Evolutionary conservation across 805 yeast genomes (phyloP).

Genomic region (Candida dajiaensis): DNA sequence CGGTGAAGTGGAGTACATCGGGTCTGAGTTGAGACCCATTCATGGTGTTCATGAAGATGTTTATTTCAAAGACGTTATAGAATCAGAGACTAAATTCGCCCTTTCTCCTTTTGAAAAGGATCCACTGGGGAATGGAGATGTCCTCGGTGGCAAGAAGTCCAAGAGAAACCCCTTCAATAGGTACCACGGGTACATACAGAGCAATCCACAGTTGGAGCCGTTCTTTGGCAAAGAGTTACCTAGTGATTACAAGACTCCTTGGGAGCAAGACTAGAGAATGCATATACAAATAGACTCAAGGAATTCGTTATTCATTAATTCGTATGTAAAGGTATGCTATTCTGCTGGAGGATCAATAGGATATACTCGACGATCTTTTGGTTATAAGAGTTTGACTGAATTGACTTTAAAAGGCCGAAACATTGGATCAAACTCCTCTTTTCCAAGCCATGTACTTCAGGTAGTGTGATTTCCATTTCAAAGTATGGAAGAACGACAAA

Average conservation of each 20-base stretch:
- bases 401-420: slow-evolving; percentile 48
- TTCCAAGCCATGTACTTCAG: slow-evolving; percentile 26
- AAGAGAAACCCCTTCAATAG: slow-evolving; percentile 53
- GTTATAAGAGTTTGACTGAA: slow-evolving; percentile 47
- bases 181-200: slow-evolving; percentile 30
- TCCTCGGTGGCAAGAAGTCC: slow-evolving; percentile 41
- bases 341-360: slow-evolving; percentile 11
- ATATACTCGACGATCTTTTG: slow-evolving; percentile 53
- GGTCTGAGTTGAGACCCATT: slow-evolving; percentile 50
- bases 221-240: slow-evolving; percentile 7
- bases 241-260: not conserved
- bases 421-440: slow-evolving; percentile 50
- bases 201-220: slow-evolving; percentile 9
- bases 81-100: slow-evolving; percentile 49
- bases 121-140: slow-evolving; percentile 48
- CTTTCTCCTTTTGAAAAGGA: slow-evolving; percentile 46
- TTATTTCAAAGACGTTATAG: slow-evolving; percentile 43
- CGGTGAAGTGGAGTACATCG: slow-evolving; percentile 40
- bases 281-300: not conserved
- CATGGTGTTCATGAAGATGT: slow-evolving; percentile 29
- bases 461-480: slow-evolving; percentile 33
- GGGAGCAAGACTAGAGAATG: not conserved
- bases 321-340: not conserved
- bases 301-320: not conserved
- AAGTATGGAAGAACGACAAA: slow-evolving; percentile 47